These are phyloP conservation scores for Cicer cuneatum DNA, from an alignment of 306 rosid species.

Conservation along the genomic window DNA sequence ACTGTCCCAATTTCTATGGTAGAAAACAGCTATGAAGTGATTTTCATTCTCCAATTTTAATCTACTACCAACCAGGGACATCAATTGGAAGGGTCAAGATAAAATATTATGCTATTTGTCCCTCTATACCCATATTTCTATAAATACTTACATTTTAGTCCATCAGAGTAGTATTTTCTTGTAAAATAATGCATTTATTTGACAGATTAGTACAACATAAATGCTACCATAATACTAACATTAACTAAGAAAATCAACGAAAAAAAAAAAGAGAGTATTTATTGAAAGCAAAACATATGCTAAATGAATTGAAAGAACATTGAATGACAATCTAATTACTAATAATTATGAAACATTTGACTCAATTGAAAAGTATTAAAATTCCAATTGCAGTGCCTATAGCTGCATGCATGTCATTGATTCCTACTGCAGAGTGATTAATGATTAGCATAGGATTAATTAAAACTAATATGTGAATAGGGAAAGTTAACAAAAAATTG, in stretches of 20 bases:
- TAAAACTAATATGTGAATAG: not conserved
- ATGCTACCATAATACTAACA: not conserved
- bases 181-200: not conserved
- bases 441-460: not conserved
- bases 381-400: not conserved
- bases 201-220: not conserved
- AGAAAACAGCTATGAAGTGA: not conserved
- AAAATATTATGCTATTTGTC: not conserved
- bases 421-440: constrained; percentile 1
- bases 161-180: not conserved
- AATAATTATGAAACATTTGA: too few species aligned
- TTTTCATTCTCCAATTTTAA: constrained; percentile 1
- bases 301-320: not conserved
- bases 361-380: not conserved
- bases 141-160: not conserved
- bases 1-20: not conserved
- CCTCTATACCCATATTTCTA: not conserved
- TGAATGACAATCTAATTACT: not conserved
- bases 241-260: not conserved
- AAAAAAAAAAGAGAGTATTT: not conserved
- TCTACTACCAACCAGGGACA: not conserved
- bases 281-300: not conserved
- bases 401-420: not conserved
- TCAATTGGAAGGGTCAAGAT: not conserved
- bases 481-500: not conserved